These are phyloP conservation scores for Linnemannia elongata DNA, from an alignment of 192 early-diverging fungal species.

Conservation along the genomic window DNA sequence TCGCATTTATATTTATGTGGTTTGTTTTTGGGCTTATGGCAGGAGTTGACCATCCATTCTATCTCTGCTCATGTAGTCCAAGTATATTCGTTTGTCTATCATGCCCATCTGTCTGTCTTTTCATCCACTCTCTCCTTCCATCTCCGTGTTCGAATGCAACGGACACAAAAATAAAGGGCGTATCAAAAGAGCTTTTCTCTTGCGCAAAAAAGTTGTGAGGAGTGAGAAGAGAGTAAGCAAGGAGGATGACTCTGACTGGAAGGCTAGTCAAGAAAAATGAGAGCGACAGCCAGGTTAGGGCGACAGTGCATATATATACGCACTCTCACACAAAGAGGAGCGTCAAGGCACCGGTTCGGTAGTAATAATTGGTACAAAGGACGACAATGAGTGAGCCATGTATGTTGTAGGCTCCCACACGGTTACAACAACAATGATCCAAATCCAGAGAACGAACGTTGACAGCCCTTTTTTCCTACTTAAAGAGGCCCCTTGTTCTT, in stretches of 20 bases:
- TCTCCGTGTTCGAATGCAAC: conserved; percentile 1
- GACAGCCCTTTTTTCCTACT: background rate
- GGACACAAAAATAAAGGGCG: conserved; percentile 7
- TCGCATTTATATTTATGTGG: background rate
- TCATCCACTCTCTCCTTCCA: background rate
- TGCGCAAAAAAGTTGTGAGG: background rate
- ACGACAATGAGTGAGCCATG: too few species aligned
- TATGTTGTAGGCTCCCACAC: too few species aligned
- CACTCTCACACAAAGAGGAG: background rate
- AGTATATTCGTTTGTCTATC: background rate
- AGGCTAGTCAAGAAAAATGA: background rate
- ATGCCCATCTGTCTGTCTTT: background rate
- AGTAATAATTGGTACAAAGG: too few species aligned
- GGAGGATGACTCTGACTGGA: background rate
- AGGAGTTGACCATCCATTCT: background rate
- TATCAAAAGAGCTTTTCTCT: background rate
- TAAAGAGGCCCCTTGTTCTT: background rate
- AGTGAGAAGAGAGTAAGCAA: background rate
- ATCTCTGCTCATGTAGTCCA: background rate
- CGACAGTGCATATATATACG: background rate
- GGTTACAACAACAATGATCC: too few species aligned
- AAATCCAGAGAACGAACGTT: background rate
- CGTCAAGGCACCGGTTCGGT: too few species aligned
- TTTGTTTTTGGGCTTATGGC: background rate
- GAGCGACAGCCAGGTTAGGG: background rate